Evolutionary conservation across 2,329 filamentous ascomycete genomes (phyloP).

Genomic region (Aspergillus chevalieri): DNA sequence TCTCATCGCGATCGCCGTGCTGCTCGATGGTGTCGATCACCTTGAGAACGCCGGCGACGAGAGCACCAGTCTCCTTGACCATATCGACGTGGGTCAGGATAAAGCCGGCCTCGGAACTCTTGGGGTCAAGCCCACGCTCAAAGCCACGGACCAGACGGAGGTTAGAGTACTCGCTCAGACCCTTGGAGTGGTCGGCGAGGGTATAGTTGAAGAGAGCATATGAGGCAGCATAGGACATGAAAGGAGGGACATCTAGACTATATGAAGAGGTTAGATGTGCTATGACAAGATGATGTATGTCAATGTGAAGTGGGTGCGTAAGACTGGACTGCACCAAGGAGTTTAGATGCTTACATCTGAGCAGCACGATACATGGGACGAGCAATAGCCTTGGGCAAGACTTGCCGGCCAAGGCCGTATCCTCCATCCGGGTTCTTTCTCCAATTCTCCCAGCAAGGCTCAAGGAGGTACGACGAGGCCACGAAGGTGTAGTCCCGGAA

Average conservation of each 20-base stretch:
- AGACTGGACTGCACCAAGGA: constrained; percentile 11
- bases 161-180: constrained; percentile 50
- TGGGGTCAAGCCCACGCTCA: constrained; percentile 78
- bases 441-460: constrained; percentile 78
- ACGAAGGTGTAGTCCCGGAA: constrained; percentile 92
- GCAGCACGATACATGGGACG: constrained; percentile 77
- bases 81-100: constrained; percentile 93
- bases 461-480: constrained; percentile 80
- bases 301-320: constrained; percentile 36
- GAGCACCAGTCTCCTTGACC: constrained; percentile 75
- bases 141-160: constrained; percentile 85
- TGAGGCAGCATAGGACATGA: constrained; percentile 74
- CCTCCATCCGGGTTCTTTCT: constrained; percentile 53
- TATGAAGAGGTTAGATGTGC: constrained; percentile 15
- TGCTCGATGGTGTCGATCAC: constrained; percentile 55
- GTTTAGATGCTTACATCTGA: constrained; percentile 56
- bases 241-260: constrained; percentile 72
- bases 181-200: constrained; percentile 49
- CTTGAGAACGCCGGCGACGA: constrained; percentile 66
- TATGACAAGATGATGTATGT: neutral
- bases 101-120: constrained; percentile 87
- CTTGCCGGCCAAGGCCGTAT: constrained; percentile 71
- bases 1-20: constrained; percentile 46
- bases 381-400: constrained; percentile 68
- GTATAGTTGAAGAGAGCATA: constrained; percentile 61